Evolutionary conservation across 2,329 filamentous ascomycete species (phyloP), one percentile per base, ranked within the genome.

Genomic region (Orbilia quercus): DNA sequence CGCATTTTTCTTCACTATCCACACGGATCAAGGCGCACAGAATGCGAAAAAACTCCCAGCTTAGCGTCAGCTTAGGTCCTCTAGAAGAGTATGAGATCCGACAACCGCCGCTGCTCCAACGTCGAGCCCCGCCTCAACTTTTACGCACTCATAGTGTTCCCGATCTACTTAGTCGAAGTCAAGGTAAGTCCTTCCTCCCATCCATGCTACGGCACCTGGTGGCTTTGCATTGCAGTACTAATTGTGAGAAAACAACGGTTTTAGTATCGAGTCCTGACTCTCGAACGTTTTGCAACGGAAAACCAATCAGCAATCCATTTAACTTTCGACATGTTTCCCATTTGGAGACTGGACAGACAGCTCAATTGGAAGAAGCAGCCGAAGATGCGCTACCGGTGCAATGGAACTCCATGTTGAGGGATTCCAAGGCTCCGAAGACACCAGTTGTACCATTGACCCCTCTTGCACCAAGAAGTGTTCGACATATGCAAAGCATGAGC

Each of bases 261-360:
- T 40, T n/a, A 64, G 59, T 54, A 28, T 48, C 47, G 48, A 47
- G 50, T 28, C 23, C 31, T 20, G 69, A 73, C 7, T 57, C 60
- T 40, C 40, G 69, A 42, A 66, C 38, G 11, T 73, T 73, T 34
- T 73, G 69, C 42, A 73, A 73, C 16, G 69, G 69, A 31, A 73
- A 73, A 40, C 69, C 69, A 11, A 73, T 73, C 44, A 73, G 69
- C 28, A 65, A 73, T 23, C 69, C 69, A 1, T 73, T 73, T 34
- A 73, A 73, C 48, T 73, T 73, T 28, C 60, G 69, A 20, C 69
- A 73, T n/a, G 31, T 73, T 12, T 73, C 69, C 23, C 69, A 73
- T 16, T 48, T 73, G 54, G 55, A 65, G 23, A 73, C 54, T 18
- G 38, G 36, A 47, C 69, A 73, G 54, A 65, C 60, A 0, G 60